phyloP scores from a whole-genome alignment of 2,329 filamentous ascomycete species.

The Fusarium dimerum region DNA sequence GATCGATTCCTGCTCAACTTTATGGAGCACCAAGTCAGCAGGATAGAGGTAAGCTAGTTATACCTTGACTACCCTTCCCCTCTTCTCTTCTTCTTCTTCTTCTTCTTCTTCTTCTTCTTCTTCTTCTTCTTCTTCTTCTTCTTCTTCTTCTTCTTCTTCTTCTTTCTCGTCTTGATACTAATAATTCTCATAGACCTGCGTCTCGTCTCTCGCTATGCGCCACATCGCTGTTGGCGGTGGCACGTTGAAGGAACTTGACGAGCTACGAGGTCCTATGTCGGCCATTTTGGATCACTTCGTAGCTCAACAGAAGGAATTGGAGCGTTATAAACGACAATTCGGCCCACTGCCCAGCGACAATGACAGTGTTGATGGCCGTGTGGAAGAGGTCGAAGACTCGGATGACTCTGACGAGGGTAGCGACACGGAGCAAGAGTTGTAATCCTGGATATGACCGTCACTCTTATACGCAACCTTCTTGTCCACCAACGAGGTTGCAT shows the following conservation, averaged over 20 bases:
- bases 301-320: slow-evolving; percentile 63
- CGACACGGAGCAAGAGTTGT: slow-evolving; percentile 32
- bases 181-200: slow-evolving; percentile 63
- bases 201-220: slow-evolving; percentile 76
- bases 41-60: slow-evolving; percentile 76
- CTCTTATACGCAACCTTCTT: neutral
- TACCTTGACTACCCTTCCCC: neutral
- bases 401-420: slow-evolving; percentile 24
- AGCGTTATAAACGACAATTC: slow-evolving; percentile 57
- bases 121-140: too few relatives aligned
- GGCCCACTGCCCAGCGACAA: slow-evolving; percentile 43
- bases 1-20: slow-evolving; percentile 88
- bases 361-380: slow-evolving; percentile 31
- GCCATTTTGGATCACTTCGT: slow-evolving; percentile 66
- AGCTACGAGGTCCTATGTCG: slow-evolving; percentile 76
- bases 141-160: too few relatives aligned
- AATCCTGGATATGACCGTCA: neutral
- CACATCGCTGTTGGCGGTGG: slow-evolving; percentile 74
- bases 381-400: slow-evolving; percentile 27
- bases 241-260: slow-evolving; percentile 61
- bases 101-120: too few relatives aligned
- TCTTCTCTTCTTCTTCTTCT: too few relatives aligned
- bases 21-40: slow-evolving; percentile 90
- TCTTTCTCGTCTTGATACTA: slow-evolving; percentile 22
- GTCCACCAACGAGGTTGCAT: neutral